Evolutionary conservation across 306 rosid species (phyloP), one percentile per base, ranked within the genome.

Genomic region (Corylus avellana): DNA sequence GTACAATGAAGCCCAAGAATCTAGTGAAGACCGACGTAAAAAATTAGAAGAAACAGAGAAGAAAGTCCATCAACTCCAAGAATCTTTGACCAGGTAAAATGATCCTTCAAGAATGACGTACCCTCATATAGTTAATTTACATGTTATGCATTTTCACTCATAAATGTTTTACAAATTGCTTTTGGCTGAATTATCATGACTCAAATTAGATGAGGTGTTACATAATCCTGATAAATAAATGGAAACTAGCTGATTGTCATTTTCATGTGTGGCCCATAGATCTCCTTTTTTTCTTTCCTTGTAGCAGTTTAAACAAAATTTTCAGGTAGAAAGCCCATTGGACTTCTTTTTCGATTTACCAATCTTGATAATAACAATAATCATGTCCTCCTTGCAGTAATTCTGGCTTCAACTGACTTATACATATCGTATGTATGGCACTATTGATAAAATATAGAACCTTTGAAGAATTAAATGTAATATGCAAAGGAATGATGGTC

Each of bases 1-100:
- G 78, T 92, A 77, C 85, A 86, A 81, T 54, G 91, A 91, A 89
- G 84, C 85, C 75, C 92, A 86, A 79, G 82, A 76, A 74, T 78
- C 42, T 4, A 64, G 80, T 58, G 92, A 85, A 84, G 91, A 86
- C 81, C 80, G 54, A 70, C 49, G 70, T 57, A 83, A 83, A 77
- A 89, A 85, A 62, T 83, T 92, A 72, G 94, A 89, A 85, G 98
- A 91, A 64, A 77, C 93, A 8, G 94, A 93, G 80, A 89, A 91
- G 84, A 93, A 89, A 85, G 86, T 39, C 80, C 89, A 77, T 74
- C 94, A 81, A 81, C 92, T 93, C 75, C 96, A 91, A 78, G 97
- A 93, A 88, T 83, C 91, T 73, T 70, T 91, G 80, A 84, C 89
- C 86, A 88, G 96, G 97, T 93, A 89, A 79, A 74, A 74, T 58